phyloP scores from a whole-genome alignment of 2,329 filamentous ascomycete genomes.

The Dryadomyces sulphureus region DNA sequence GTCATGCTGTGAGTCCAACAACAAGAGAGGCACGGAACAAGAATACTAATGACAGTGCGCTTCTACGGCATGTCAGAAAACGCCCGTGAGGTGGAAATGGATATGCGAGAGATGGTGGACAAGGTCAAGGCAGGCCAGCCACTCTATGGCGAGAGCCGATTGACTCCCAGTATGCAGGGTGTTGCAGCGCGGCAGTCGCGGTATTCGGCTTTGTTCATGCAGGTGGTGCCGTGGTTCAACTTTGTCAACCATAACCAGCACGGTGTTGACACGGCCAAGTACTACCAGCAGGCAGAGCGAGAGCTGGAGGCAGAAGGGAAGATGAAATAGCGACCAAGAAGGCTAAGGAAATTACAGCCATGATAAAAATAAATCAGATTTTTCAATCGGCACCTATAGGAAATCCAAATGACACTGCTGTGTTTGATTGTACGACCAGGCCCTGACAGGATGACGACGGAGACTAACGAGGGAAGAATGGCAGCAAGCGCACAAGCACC shows the following conservation, averaged over 20 bases:
- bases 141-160: slow-evolving; percentile 65
- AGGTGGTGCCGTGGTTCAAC: slow-evolving; percentile 92
- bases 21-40: not conserved
- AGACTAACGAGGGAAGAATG: too few species aligned
- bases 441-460: too few species aligned
- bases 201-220: slow-evolving; percentile 72
- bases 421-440: too few species aligned
- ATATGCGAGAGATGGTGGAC: slow-evolving; percentile 96
- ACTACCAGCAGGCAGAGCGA: slow-evolving; percentile 88
- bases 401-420: too few species aligned
- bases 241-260: slow-evolving; percentile 95
- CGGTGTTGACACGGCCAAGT: slow-evolving; percentile 95
- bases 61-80: slow-evolving; percentile 97
- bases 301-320: slow-evolving; percentile 67
- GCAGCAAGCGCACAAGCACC: too few species aligned
- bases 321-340: not conserved
- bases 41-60: slow-evolving; percentile 45
- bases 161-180: slow-evolving; percentile 85
- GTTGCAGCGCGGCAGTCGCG: slow-evolving; percentile 84
- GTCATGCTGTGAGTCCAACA: slow-evolving; percentile 56
- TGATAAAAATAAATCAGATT: too few species aligned
- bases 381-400: too few species aligned
- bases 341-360: too few species aligned
- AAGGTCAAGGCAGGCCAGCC: slow-evolving; percentile 91
- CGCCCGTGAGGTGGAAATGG: slow-evolving; percentile 78